Conservation (phyloP, 1,284 basidiomycete genomes). For the Wallemia mellicola region DNA sequence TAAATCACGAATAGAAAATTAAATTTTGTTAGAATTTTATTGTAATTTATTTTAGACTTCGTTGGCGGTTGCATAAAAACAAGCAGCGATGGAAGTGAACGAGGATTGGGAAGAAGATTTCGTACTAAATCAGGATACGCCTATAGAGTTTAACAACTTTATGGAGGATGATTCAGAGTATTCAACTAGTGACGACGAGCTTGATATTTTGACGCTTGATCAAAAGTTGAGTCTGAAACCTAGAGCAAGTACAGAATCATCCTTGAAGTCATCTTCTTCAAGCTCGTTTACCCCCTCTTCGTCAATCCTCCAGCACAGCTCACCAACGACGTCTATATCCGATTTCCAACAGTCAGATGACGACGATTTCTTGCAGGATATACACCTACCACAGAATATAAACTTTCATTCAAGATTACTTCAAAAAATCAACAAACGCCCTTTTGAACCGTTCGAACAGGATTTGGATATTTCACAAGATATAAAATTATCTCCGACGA, state of each 20-base stretch:
- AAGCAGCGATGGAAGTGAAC: background rate
- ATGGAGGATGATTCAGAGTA: no score
- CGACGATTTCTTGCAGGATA: background rate
- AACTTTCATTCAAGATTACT: background rate
- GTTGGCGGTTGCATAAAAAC: background rate
- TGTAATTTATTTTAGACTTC: background rate
- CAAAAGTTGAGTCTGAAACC: background rate
- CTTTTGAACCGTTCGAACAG: background rate
- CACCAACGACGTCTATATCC: background rate
- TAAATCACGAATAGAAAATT: background rate
- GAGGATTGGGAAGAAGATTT: background rate
- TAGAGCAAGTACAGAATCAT: background rate
- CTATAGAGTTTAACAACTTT: background rate
- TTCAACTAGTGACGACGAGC: background rate
- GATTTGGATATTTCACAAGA: background rate
- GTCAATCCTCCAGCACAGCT: background rate
- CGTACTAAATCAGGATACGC: background rate
- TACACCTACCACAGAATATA: background rate
- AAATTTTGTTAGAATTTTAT: background rate
- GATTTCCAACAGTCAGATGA: background rate
- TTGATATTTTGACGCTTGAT: background rate
- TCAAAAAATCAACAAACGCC: background rate
- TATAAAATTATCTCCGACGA: background rate
- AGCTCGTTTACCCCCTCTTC: background rate
- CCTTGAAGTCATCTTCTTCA: background rate